Base-by-base conservation (phyloP, 768 basidiomycete genomes). In the Mycena galopus region DNA sequence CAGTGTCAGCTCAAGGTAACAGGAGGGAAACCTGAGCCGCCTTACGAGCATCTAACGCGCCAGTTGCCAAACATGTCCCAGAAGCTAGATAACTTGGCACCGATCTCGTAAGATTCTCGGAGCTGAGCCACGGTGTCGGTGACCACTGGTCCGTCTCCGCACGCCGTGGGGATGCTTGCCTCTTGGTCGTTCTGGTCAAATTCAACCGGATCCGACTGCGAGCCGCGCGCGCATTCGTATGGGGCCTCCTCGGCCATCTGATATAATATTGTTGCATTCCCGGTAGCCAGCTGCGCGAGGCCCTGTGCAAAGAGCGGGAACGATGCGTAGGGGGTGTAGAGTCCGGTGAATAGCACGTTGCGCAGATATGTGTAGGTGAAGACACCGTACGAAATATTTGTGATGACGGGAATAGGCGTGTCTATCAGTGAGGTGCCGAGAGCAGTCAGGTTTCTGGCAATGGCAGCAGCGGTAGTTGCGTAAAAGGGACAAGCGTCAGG, bases 401-500 rank as follows among this genome's bases (percentile, higher is more conserved):
- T 79, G 42, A 74, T 76, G 44, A 86, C 79, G 0, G 85, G 81
- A 1, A 85, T 44, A 0, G 86, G 86, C 0, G 72, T 73, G 2
- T 65, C 42, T 14, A 76, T 75, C 5, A 85, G 65, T 19, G 74
- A 56, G 4, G 80, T 76, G 60, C 81, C 82, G 2, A 86, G 74
- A 2, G 66, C 66, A 0, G 81, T 82, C 11, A 86, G 77, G 62
- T 86, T 86, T 21, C 76, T 74, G 4, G 77, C 72, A n/a, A 86
- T 84, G 3, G 79, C 76, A 0, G 75, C 75, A 1, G 85, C 76
- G 2, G 80, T 79, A 0, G 83, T 78, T 9, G 84, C 84, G 75
- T 83, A 84, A 75, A 86, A 85, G 14, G 82, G 62, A 72, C 86
- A 86, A 2, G 53, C 58, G 17, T 64, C 61, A 1, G 83, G 82